Percentiles rank a stretch among this genome's conserved stretches.
phyloP scores from a whole-genome alignment of 1,139 yeast species.

The Groenewaldozyma sp. region DNA sequence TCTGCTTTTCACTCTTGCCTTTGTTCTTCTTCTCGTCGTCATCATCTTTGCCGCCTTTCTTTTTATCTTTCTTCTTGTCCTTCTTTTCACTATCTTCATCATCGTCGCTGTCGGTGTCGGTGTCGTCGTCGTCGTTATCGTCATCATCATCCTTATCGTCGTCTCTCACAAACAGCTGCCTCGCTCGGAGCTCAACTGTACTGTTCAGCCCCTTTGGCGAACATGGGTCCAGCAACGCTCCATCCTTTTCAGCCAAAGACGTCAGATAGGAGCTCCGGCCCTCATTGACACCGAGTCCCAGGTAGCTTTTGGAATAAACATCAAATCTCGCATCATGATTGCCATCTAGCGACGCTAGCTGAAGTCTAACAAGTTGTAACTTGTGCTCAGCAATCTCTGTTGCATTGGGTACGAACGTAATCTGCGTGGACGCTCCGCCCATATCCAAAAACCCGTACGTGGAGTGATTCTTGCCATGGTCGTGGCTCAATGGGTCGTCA shows the following conservation, averaged over 20 bases:
- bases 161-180: conserved; percentile 6
- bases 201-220: conserved; percentile 29
- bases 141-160: conserved; percentile 14
- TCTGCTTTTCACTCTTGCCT: conserved; percentile 22
- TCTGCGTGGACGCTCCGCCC: conserved; percentile 87
- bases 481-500: conserved; percentile 40
- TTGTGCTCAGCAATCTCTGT: conserved; percentile 47
- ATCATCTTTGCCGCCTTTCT: conserved; percentile 4
- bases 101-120: conserved; percentile 10
- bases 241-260: conserved; percentile 13
- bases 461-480: conserved; percentile 44
- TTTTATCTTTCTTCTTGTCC: conserved; percentile 11
- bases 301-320: conserved; percentile 55
- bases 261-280: conserved; percentile 47
- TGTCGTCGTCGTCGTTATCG: conserved; percentile 12
- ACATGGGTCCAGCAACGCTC: conserved; percentile 37
- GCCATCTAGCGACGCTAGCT: conserved; percentile 34
- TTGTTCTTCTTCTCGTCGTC: conserved; percentile 29
- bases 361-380: conserved; percentile 45
- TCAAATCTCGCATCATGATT: conserved; percentile 31
- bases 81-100: conserved; percentile 11
- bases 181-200: conserved; percentile 9
- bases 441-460: conserved; percentile 73
- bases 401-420: conserved; percentile 62
- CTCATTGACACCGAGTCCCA: conserved; percentile 70